Evolutionary conservation across 2,329 filamentous ascomycete genomes (phyloP), one percentile per base, ranked within the genome.

Genomic region (Blastomyces percursus): DNA sequence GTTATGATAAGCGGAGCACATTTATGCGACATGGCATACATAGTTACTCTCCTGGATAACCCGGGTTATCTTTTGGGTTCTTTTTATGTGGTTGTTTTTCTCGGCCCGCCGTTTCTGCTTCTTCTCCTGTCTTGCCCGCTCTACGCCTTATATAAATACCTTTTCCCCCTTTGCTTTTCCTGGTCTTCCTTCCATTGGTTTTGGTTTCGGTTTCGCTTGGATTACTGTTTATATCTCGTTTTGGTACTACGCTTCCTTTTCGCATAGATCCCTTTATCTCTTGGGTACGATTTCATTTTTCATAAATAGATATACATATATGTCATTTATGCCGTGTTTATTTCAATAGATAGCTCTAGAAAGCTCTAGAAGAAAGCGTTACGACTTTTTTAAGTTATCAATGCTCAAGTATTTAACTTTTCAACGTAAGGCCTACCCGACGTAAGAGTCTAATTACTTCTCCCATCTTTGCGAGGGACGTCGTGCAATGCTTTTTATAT

Each of bases 141-240:
- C 9, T 38, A 3, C 35, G 6, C 9, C 35, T 38, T 38, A 38
- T 38, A 38, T 38, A 38, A 38, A 38, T 51, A 30, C 16, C 8
- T 12, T 48, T 48, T 48, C 9, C 8, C 9, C 9, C n/a, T 7
- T 24, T 24, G 1, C 61, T 56, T 59, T 19, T 21, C 8, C 50
- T 59, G 40, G 61, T 64, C 48, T 38, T 59, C 52, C 40, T 58
- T 72, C 27, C 21, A 16, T 24, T 30, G 21, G 46, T 51, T 51
- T 16, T 12, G 44, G 19, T 46, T 46, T 48, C 11, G 44, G 44
- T 3, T 48, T 48, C n/a, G 46, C 21, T 12, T 51, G 21, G 48
- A 51, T 27, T 30, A 14, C 48, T 19, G 14, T 51, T 51, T 2
- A 30, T 1, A 30, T 51, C n/a, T 51, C 24, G 30, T 60, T 60